These are phyloP conservation scores for Aspergillaceae sp. DNA, from an alignment of 2,329 filamentous ascomycete species.

Conservation along the genomic window DNA sequence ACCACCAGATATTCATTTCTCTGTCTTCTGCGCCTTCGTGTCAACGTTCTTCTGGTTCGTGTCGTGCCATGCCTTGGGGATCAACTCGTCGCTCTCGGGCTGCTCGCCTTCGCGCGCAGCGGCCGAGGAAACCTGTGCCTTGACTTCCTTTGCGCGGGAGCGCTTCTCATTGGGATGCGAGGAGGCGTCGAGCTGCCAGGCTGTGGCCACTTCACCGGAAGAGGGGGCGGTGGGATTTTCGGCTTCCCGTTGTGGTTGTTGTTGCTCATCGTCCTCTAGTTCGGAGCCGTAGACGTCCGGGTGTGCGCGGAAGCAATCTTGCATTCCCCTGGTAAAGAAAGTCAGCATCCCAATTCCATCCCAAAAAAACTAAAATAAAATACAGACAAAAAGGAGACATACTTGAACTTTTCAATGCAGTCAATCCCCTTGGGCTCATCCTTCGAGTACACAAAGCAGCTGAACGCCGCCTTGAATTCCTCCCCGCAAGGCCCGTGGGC, in stretches of 20 bases:
- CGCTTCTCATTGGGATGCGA: conserved; percentile 19
- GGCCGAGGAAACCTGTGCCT: conserved; percentile 15
- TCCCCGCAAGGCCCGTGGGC: conserved; percentile 91
- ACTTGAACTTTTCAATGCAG: conserved; percentile 97
- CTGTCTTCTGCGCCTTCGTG: conserved; percentile 6
- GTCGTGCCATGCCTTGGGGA: conserved; percentile 46
- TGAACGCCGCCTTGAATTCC: conserved; percentile 91
- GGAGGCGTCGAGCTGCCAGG: conserved; percentile 18
- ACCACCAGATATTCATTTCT: conserved; percentile 9
- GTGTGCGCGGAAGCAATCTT: conserved; percentile 88
- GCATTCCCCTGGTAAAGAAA: conserved; percentile 63
- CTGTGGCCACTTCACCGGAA: conserved; percentile 11
- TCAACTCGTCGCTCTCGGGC: conserved; percentile 35
- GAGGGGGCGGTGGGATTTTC: conserved; percentile 25
- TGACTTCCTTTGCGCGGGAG: conserved; percentile 15
- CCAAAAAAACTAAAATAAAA: conserved; percentile 39
- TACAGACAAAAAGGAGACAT: conserved; percentile 60
- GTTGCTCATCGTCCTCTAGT: conserved; percentile 62
- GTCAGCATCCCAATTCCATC: not conserved
- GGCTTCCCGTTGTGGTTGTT: conserved; percentile 13
- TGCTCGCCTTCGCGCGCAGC: conserved; percentile 14
- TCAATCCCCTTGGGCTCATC: conserved; percentile 97
- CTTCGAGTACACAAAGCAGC: conserved; percentile 92
- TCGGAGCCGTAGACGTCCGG: conserved; percentile 90
- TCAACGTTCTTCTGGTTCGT: conserved; percentile 18